Evolutionary conservation across 371 early-diverging fungal species (phyloP), one percentile per base, ranked within the genome.

Genomic region (Rhizopus delemar): DNA sequence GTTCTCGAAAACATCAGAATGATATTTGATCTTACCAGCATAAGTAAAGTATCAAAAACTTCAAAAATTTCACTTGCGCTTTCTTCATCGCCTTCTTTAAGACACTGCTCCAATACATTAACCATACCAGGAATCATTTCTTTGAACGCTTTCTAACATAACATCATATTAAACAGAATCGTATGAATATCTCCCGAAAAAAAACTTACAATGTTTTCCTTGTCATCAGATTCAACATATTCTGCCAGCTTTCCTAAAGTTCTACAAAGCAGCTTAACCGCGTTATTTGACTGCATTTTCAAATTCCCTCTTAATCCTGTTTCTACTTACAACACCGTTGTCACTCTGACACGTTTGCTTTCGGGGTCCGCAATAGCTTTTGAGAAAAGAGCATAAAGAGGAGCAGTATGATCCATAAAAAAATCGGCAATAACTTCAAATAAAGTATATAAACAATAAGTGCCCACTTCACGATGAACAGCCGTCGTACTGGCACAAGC

Each of bases 181-280:
- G 3, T 39, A 46, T 34, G 4, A 32, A 57, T 32, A n/a, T 29
- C 12, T 53, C 12, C 5, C 8, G 8, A 6, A 36, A 6, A 36
- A 12, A 8, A 52, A 70, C 75, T 50, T 75, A 84, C 82, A 69
- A 93, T 81, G 41, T 87, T 86, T 5, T 77, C 76, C 58, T 86
- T 82, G 33, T 88, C 82, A 2, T 83, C 86, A 32, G 74, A 69
- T 13, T 94, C 93, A 53, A 95, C 85, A 59, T 84, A 90, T 59
- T 93, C 94, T 2, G 92, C 91, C 28, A 94, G 65, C 69, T 91
- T 91, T 4, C 93, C 92, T 13, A 94, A 74, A n/a, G 90, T 90
- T 52, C 78, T 80, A 59, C 7, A 52, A 46, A 22, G 13, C 43
- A 43, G 2, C 43, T 43, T 43, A 56, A 16, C 43, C 15, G 4